Base-by-base conservation (phyloP, 441 rosid species). In the Eutrema salsugineum region DNA sequence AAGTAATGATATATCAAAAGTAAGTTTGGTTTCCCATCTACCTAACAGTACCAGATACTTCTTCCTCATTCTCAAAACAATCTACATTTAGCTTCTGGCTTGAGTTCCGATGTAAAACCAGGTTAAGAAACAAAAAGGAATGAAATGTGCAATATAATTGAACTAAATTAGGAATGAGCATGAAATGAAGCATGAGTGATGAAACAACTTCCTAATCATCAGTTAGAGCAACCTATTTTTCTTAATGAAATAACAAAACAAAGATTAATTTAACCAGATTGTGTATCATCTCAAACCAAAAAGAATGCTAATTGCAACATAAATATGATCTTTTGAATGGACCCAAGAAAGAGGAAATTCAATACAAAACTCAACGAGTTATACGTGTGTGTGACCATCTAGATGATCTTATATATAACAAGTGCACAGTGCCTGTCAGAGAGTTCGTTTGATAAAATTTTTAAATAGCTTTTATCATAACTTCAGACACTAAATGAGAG, bases 1-100 rank as follows among this genome's bases (percentile, higher is more conserved):
- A 69, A 62, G 75, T 33, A 39, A 68, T 36, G 54, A 38, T 46
- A 68, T 60, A 75, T 19, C 53, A 68, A 62, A 75, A 63, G 59
- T 15, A 75, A 19, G 6, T 53, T 68, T 68, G 64, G 78, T 61
- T 66, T 68, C 65, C 65, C 78, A 60, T 42, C 63, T 60, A 66
- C 42, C 56, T 16, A 59, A 73, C 61, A 47, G 40, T 58, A 59
- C 16, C 27, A 64, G 42, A 6, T 22, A 16, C 11, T 28, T 5
- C n/a, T 49, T 58, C 12, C 24, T 53, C 19, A 66, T 66, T 30
- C 53, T 66, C 19, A 66, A 53, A 66, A 39, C 61, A 73, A 19
- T 48, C 55, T 50, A 67, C 49, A 61, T 43, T 59, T 42, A 35
- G 60, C 27, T 58, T 57, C 15, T 66, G 38, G 55, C 48, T 32